Evolutionary conservation across 2,329 filamentous ascomycete genomes (phyloP).

Genomic region (Dactylonectria macrodidyma): DNA sequence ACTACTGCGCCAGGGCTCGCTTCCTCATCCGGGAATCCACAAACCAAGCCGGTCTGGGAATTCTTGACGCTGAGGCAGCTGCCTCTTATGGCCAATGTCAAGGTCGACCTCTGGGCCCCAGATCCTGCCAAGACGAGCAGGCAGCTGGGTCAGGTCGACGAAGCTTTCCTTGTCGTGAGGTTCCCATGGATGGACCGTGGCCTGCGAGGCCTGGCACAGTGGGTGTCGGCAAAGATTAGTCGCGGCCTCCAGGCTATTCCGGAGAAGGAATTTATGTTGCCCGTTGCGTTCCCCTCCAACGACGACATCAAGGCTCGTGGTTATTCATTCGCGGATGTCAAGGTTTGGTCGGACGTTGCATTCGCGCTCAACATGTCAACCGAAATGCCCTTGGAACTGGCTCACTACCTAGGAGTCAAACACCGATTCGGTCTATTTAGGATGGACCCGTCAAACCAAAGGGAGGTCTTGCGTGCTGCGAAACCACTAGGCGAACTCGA

Average conservation of each 20-base stretch:
- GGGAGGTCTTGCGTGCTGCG: constrained; percentile 73
- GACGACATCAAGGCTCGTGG: constrained; percentile 70
- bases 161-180: constrained; percentile 74
- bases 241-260: constrained; percentile 65
- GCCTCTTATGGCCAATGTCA: constrained; percentile 79
- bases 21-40: constrained; percentile 50
- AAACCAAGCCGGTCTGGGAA: constrained; percentile 71
- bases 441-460: constrained; percentile 69
- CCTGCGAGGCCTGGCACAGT: constrained; percentile 62
- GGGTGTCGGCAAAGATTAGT: constrained; percentile 65
- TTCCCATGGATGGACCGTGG: constrained; percentile 75
- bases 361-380: constrained; percentile 69
- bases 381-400: constrained; percentile 74
- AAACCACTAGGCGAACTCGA: constrained; percentile 71
- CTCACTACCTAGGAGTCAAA: constrained; percentile 76
- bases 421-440: constrained; percentile 79
- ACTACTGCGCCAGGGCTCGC: constrained; percentile 17
- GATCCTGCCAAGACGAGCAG: constrained; percentile 70
- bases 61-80: constrained; percentile 80
- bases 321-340: constrained; percentile 74
- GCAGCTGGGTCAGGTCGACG: constrained; percentile 66
- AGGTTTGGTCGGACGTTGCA: constrained; percentile 74
- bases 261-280: constrained; percentile 76
- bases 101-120: constrained; percentile 78
- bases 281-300: constrained; percentile 72